phyloP scores from a whole-genome alignment of 2,329 filamentous ascomycete genomes.

The Fusarium miscanthi region DNA sequence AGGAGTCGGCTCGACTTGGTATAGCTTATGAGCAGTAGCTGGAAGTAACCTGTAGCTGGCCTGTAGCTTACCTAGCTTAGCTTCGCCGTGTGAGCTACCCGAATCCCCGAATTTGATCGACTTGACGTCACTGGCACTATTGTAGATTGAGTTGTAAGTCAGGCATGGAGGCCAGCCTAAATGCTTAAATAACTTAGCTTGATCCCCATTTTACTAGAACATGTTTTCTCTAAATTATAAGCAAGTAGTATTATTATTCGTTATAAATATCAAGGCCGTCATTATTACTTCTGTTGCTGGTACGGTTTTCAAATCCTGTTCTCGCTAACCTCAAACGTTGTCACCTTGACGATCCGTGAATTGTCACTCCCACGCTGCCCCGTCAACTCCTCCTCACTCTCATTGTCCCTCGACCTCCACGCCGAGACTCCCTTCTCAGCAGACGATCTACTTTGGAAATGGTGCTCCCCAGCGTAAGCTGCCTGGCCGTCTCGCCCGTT shows the following conservation, averaged over 20 bases:
- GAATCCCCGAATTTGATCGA: background rate
- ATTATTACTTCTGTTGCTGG: conserved; percentile 10
- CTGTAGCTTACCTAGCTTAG: background rate
- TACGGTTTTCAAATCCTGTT: conserved; percentile 29
- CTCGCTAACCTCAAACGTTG: conserved; percentile 33
- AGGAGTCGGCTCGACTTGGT: background rate
- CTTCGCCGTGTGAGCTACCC: background rate
- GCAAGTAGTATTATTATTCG: background rate
- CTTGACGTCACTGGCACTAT: conserved; percentile 31
- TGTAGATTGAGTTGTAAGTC: background rate
- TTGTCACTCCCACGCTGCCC: conserved; percentile 8
- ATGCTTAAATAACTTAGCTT: conserved; percentile 8
- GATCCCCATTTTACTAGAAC: background rate
- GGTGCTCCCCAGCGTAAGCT: conserved; percentile 33
- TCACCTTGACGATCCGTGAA: conserved; percentile 31
- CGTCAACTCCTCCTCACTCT: conserved; percentile 39
- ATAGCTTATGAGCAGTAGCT: background rate
- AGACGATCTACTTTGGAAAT: conserved; percentile 22
- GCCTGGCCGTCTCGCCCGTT: conserved; percentile 34
- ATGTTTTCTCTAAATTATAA: background rate
- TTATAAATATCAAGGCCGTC: conserved; percentile 26
- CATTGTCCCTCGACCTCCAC: conserved; percentile 32
- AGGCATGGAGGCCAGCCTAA: background rate
- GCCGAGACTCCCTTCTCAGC: conserved; percentile 26
- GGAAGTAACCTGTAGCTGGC: background rate